These are phyloP conservation scores for Sporothrix curviconia DNA, from an alignment of 2,329 filamentous ascomycete genomes.

Conservation along the genomic window DNA sequence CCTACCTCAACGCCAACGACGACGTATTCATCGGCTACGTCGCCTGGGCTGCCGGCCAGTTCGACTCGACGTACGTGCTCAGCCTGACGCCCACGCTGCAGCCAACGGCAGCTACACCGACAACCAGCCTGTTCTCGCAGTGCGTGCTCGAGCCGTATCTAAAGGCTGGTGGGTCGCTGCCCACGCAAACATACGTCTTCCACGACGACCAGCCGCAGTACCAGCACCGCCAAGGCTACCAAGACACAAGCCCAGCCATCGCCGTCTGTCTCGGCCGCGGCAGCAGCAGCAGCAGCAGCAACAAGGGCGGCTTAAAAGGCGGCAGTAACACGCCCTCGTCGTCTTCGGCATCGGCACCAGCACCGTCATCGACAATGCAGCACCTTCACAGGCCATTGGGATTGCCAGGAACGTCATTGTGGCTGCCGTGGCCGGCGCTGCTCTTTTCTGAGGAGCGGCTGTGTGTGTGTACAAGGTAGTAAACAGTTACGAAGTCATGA, in stretches of 20 bases:
- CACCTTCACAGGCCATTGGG: background rate
- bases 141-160: constrained; percentile 18
- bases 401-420: background rate
- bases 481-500: background rate
- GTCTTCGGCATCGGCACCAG: background rate
- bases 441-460: background rate
- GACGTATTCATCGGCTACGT: constrained; percentile 26
- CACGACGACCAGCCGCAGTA: background rate
- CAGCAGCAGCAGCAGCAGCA: background rate
- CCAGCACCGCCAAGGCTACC: background rate
- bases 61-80: constrained; percentile 24
- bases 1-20: constrained; percentile 29
- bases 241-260: no score
- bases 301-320: background rate
- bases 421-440: constrained; percentile 1
- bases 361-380: background rate
- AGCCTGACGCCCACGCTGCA: constrained; percentile 23
- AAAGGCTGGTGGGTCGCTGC: background rate
- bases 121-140: constrained; percentile 17
- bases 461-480: background rate
- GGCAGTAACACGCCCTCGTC: no score
- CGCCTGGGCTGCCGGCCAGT: constrained; percentile 26
- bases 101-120: constrained; percentile 15
- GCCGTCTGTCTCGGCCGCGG: no score
- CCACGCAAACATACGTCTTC: background rate